Percentiles rank a stretch among this genome's conserved stretches.
Conservation (phyloP, 306 rosid species). For the Cyamopsis tetragonoloba region DNA sequence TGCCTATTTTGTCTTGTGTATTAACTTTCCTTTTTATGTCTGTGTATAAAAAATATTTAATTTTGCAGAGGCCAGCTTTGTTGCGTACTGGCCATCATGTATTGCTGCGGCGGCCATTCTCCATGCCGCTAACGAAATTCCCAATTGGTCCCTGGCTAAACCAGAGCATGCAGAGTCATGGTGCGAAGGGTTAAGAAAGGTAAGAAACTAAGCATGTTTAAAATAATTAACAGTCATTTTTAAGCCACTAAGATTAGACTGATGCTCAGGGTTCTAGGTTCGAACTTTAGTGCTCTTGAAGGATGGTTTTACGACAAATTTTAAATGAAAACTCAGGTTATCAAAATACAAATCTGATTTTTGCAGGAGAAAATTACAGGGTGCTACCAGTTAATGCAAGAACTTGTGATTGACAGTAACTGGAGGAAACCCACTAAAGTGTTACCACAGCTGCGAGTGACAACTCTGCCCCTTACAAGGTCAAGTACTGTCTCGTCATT, state of each 20-base stretch:
- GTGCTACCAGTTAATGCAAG: conserved; percentile 84
- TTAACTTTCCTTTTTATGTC: background rate
- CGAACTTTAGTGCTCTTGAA: too few species aligned
- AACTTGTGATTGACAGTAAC: conserved; percentile 45
- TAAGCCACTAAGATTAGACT: too few species aligned
- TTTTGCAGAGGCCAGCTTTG: conserved; percentile 74
- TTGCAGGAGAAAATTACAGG: conserved; percentile 77
- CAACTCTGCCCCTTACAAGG: conserved; percentile 45
- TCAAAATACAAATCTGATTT: conserved; percentile 15
- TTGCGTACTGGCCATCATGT: conserved; percentile 96
- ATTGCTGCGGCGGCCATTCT: conserved; percentile 90
- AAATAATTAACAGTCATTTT: too few species aligned
- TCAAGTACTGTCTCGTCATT: conserved; percentile 48
- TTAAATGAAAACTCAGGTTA: background rate
- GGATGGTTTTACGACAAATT: too few species aligned
- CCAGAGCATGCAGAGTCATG: conserved; percentile 90
- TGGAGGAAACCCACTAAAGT: conserved; percentile 45
- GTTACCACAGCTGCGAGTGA: conserved; percentile 68
- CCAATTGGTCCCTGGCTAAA: conserved; percentile 59
- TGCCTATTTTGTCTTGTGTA: background rate
- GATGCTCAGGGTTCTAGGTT: too few species aligned
- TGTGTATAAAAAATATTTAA: too few species aligned
- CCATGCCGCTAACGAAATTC: conserved; percentile 79
- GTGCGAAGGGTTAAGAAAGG: conserved; percentile 93
- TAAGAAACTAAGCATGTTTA: conserved; percentile 74